Evolutionary conservation across 2,329 filamentous ascomycete genomes (phyloP), one percentile per base, ranked within the genome.

Genomic region (Fusarium coffeatum): DNA sequence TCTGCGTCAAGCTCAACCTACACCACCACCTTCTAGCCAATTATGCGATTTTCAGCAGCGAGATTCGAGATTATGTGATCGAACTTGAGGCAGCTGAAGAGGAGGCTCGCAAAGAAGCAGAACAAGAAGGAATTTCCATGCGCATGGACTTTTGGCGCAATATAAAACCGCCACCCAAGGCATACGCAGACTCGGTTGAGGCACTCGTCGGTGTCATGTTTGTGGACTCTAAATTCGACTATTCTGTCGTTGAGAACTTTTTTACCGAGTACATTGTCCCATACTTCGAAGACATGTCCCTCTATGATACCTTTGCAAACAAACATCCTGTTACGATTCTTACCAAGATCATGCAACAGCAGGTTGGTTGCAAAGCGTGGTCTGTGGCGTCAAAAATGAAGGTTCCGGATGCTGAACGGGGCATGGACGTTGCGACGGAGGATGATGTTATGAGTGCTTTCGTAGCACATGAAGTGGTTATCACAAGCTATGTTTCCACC

Each of bases 121-220:
- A 82, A 56, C 73, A 74, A 5, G 74, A 59, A 3, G 73, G 72
- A 1, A 72, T 75, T 5, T 72, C 69, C 2, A 76, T 77, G 12
- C 83, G 82, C 4, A 78, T 78, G 47, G 88, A 93, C 80, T 95
- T 90, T 78, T 96, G 93, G 93, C 84, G 88, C 28, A 81, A 83
- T 15, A 85, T 87, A 12, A 84, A 83, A 18, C 83, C 87, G 42
- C 89, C 92, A 3, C 92, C 92, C 11, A 96, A 96, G 74, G 85
- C 82, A 55, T 87, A 98, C 8, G 89, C 94, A 0, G 96, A 99
- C 78, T 88, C 97, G 40, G 85, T 98, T 6, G 96, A 99, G 83
- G 89, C 95, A 0, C 96, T 94, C 73, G 82, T 98, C 5, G 96
- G 94, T 2, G 95, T 95, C 22, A 85, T 98, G 23, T 98, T 98